Evolutionary conservation across 2,329 filamentous ascomycete genomes (phyloP).

Genomic region (Stachybotrys chlorohalonatus): DNA sequence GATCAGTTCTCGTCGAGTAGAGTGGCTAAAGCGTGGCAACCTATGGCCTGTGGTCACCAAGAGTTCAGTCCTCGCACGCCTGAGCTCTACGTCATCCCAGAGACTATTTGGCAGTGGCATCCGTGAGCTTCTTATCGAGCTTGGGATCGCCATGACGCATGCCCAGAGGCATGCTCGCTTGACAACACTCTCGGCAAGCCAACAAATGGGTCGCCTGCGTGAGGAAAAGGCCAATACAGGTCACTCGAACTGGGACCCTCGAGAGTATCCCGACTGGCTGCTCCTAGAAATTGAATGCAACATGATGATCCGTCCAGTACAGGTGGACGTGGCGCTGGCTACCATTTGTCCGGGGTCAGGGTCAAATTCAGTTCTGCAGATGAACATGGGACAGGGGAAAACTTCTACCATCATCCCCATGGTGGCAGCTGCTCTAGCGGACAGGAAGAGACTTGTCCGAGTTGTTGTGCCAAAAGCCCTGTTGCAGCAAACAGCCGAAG

Average conservation of each 20-base stretch:
- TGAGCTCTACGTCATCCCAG: slow-evolving; percentile 8
- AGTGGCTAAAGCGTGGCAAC: slow-evolving; percentile 12
- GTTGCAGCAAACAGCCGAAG: slow-evolving; percentile 46
- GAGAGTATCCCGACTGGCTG: slow-evolving; percentile 50
- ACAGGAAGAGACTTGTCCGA: slow-evolving; percentile 37
- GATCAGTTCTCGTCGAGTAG: slow-evolving; percentile 4
- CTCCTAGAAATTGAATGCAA: slow-evolving; percentile 58
- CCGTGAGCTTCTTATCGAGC: slow-evolving; percentile 7
- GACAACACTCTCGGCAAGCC: slow-evolving; percentile 44
- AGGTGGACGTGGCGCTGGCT: slow-evolving; percentile 52
- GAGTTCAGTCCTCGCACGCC: slow-evolving; percentile 6
- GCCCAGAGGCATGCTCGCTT: slow-evolving; percentile 26
- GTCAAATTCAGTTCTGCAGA: slow-evolving; percentile 51
- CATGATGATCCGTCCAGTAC: slow-evolving; percentile 50
- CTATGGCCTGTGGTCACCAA: slow-evolving; percentile 14
- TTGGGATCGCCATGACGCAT: slow-evolving; percentile 11
- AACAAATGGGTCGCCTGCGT: slow-evolving; percentile 37
- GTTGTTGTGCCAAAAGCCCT: slow-evolving; percentile 50
- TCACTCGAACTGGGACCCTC: slow-evolving; percentile 49
- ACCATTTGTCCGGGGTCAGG: slow-evolving; percentile 45
- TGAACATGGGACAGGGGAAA: slow-evolving; percentile 61
- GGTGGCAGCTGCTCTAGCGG: slow-evolving; percentile 34
- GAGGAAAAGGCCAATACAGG: slow-evolving; percentile 29
- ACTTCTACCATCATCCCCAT: slow-evolving; percentile 48
- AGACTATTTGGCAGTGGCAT: slow-evolving; percentile 12